Evolutionary conservation across 2,329 filamentous ascomycete genomes (phyloP), one percentile per base, ranked within the genome.

Genomic region (Colletotrichum sublineola): DNA sequence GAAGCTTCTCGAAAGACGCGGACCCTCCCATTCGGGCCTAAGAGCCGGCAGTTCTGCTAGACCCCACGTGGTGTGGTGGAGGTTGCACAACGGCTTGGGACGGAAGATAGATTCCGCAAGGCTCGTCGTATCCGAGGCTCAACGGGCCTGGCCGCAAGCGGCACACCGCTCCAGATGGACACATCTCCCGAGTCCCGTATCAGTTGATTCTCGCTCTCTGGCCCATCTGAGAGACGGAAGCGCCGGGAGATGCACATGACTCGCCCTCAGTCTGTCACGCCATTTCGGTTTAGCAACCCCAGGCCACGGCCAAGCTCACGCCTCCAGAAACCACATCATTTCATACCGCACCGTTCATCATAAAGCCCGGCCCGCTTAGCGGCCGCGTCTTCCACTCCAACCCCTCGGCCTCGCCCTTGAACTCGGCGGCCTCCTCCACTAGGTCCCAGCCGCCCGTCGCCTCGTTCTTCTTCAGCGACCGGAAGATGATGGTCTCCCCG

Each of bases 341-440:
- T 64, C 77, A 80, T 24, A 33, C 55, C 33, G 79, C 77, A 6
- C 78, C 78, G 2, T 77, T 77, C 42, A 81, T 60, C 15, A 81
- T 79, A 7, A 78, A 80, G 29, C 76, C 77, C 38, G 79, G 78
- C 8, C 80, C 78, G 2, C 82, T 82, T 14, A 84, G 77, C 1
- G 82, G 81, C 48, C 82, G 81, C 44, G 78, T 74, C 31, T 77
- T 75, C 82, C 82, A 84, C 5, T 76, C 69, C 14, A 84, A 64
- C 2, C 71, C 76, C 15, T 83, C 77, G 1, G 74, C 58, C 0
- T 73, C 73, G 5, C 82, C 78, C 12, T 67, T 67, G 57, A 80
- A 80, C 6, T 79, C 76, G 0, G 82, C 81, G 11, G 75, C 77
- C 72, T 84, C 83, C 67, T 84, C 83, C 0, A 84, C 74, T 31